Conservation (phyloP, 371 early-diverging fungal species). For the Rhizopus stolonifer region DNA sequence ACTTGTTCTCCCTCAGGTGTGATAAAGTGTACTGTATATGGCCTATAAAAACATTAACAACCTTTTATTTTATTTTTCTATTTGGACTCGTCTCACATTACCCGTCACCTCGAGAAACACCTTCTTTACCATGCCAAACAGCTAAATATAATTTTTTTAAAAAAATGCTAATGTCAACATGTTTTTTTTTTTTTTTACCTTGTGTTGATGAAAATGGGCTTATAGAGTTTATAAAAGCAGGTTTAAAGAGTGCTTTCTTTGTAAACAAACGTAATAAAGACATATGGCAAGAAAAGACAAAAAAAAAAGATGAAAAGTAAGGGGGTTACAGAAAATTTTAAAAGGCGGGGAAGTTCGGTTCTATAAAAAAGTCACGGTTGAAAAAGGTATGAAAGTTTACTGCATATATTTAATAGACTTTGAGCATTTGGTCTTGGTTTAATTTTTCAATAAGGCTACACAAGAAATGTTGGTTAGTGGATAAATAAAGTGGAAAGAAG, state of each 20-base stretch:
- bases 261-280: slow-evolving; percentile 39
- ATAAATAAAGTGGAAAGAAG: too few relatives aligned
- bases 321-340: slow-evolving; percentile 5
- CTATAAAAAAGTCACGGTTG: not conserved
- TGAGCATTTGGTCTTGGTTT: too few relatives aligned
- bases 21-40: slow-evolving; percentile 61
- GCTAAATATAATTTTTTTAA: slow-evolving; percentile 17
- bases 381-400: too few relatives aligned
- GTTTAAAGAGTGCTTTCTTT: slow-evolving; percentile 17
- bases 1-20: slow-evolving; percentile 77
- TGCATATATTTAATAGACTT: too few relatives aligned
- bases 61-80: not conserved
- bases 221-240: slow-evolving; percentile 1
- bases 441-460: too few relatives aligned
- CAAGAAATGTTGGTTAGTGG: too few relatives aligned
- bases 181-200: slow-evolving; percentile 14
- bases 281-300: slow-evolving; percentile 4
- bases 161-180: not conserved
- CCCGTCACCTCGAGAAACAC: slow-evolving; percentile 40
- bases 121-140: slow-evolving; percentile 34
- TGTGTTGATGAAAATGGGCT: slow-evolving; percentile 27
- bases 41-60: slow-evolving; percentile 20
- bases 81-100: slow-evolving; percentile 14
- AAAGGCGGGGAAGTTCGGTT: slow-evolving; percentile 23
- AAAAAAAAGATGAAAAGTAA: slow-evolving; percentile 3